These are phyloP conservation scores for Monosporozyma aerobia DNA, from an alignment of 805 yeast genomes.

Conservation along the genomic window DNA sequence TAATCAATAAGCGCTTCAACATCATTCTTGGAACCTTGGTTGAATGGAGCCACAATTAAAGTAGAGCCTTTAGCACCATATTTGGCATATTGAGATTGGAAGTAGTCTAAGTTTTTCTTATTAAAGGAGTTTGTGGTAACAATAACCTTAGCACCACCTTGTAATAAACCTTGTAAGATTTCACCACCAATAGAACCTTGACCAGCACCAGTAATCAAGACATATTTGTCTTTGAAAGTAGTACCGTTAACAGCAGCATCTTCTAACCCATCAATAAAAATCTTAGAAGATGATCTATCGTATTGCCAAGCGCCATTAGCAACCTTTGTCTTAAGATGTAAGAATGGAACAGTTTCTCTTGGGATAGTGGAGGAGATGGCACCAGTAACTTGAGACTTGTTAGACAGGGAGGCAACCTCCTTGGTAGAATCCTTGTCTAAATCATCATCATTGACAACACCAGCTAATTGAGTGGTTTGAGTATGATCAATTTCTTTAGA, in stretches of 20 bases:
- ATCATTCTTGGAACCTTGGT: conserved; percentile 95
- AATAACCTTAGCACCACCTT: conserved; percentile 97
- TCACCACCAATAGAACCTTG: conserved; percentile 98
- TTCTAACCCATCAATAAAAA: conserved; percentile 84
- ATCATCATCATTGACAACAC: conserved; percentile 44
- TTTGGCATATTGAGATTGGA: conserved; percentile 86
- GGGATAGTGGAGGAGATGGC: conserved; percentile 70
- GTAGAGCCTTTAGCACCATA: conserved; percentile 89
- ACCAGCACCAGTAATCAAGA: conserved; percentile 96
- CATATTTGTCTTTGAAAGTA: conserved; percentile 79
- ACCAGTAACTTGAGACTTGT: conserved; percentile 54
- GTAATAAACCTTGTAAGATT: conserved; percentile 82
- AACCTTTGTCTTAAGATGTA: conserved; percentile 77
- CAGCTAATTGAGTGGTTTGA: conserved; percentile 49
- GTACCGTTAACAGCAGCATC: conserved; percentile 91
- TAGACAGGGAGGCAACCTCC: conserved; percentile 80
- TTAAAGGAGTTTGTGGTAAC: conserved; percentile 96
- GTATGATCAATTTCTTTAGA: conserved; percentile 64
- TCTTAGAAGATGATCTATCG: conserved; percentile 66
- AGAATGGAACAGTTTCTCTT: conserved; percentile 84
- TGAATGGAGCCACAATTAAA: conserved; percentile 94
- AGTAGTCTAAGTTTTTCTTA: conserved; percentile 88
- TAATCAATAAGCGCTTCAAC: conserved; percentile 75
- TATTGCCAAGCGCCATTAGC: conserved; percentile 73
- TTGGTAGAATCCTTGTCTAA: conserved; percentile 48